Evolutionary conservation across 306 rosid genomes (phyloP).

Genomic region (Cucurbita pepo): DNA sequence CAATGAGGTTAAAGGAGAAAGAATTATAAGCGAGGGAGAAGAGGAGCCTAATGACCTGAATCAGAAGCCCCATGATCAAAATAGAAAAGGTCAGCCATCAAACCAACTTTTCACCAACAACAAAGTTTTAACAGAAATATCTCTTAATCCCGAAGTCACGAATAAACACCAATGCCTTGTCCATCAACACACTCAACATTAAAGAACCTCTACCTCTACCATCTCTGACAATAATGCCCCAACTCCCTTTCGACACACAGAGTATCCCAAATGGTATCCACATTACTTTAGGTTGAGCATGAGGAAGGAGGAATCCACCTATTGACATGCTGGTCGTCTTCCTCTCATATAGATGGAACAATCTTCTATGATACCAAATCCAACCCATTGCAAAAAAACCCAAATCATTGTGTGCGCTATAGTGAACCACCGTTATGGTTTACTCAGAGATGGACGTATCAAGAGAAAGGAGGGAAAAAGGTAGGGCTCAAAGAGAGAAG

Average conservation of each 20-base stretch:
- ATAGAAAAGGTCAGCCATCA: background rate
- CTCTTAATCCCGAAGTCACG: background rate
- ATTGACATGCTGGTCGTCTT: background rate
- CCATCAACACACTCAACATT: background rate
- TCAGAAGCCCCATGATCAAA: background rate
- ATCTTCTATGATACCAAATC: background rate
- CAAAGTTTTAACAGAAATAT: background rate
- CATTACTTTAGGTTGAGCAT: background rate
- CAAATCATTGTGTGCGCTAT: background rate
- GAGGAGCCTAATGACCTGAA: background rate
- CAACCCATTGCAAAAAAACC: background rate
- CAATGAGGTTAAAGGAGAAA: background rate
- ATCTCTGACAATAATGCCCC: background rate
- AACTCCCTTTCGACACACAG: background rate
- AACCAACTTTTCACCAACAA: background rate
- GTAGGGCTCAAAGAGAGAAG: background rate
- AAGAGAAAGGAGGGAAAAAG: background rate
- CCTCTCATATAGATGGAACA: background rate
- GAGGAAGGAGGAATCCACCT: background rate
- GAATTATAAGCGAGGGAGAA: background rate
- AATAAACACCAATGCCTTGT: background rate
- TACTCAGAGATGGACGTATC: background rate
- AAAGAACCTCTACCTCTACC: background rate
- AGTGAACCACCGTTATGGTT: background rate
- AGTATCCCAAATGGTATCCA: background rate